Evolutionary conservation across 1,284 basidiomycete genomes (phyloP), one percentile per base, ranked within the genome.

Genomic region (Melampsora allii-populina): DNA sequence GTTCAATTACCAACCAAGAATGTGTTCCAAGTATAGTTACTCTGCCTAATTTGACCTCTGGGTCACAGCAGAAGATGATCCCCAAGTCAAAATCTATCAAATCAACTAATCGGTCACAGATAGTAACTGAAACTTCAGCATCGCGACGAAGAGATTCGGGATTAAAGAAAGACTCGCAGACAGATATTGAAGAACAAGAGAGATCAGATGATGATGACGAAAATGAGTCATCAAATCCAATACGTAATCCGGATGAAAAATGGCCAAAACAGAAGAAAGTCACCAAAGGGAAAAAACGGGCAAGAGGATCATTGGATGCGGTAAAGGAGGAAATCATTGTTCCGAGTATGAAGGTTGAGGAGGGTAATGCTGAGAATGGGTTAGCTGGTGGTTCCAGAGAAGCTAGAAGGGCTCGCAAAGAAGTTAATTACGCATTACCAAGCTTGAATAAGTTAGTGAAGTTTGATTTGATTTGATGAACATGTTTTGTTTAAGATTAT

Each of bases 341-440:
- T 24, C 17, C 46, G 60, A 64, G 21, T 64, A 29, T 10, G 21
- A n/a, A n/a, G 5, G 17, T 14, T 5, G n/a, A 19, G 3, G 29
- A 24, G 24, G 10, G 27, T 10, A 21, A 21, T 29, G 21, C 2
- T 64, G 39, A 21, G 21, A 42, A 56, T 42, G 9, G 45, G 19
- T 39, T 53, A 31, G 66, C 33, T 21, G 33, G 9, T 6, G 66
- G 66, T 4, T 59, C 36, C 1, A 33, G 53, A 19, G 66, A 67
- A 39, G 66, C 53, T 17, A 27, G 66, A 10, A 46, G 66, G 21
- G 66, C 53, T 5, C 29, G 66, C 9, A 67, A 67, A 59, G 66
- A 67, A 58, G 50, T 67, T 5, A 67, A 67, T 45, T 67, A 67
- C 21, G 53, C 66, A 42, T 31, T 67, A 3, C 66, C 66, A 21